Evolutionary conservation across 2,329 filamentous ascomycete genomes (phyloP).

Genomic region (Coniochaeta pulveracea): DNA sequence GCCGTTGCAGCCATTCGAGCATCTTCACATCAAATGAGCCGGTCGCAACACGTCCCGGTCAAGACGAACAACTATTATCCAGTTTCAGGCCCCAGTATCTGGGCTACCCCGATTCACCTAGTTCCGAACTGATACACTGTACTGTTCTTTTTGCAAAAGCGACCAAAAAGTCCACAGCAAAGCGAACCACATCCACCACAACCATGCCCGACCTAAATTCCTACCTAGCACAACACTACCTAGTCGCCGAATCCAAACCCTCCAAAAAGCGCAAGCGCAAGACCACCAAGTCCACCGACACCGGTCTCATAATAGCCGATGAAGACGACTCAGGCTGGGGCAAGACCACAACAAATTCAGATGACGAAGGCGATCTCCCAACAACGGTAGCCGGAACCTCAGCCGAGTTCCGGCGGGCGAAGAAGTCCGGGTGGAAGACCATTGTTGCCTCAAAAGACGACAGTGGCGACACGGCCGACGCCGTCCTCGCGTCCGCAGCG

Average conservation of each 20-base stretch:
- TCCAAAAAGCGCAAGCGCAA: conserved; percentile 56
- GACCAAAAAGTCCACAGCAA: too few species aligned
- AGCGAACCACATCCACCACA: neutral
- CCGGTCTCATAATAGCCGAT: conserved; percentile 52
- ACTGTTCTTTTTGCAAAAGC: too few species aligned
- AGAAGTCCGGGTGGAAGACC: conserved; percentile 72
- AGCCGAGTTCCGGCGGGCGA: conserved; percentile 60
- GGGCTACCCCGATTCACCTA: too few species aligned
- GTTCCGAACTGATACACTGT: too few species aligned
- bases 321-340: conserved; percentile 48
- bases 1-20: too few species aligned
- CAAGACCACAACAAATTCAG: conserved; percentile 27
- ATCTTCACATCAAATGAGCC: too few species aligned
- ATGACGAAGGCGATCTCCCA: conserved; percentile 37
- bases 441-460: conserved; percentile 34
- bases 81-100: too few species aligned
- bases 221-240: conserved; percentile 87
- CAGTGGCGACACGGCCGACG: conserved; percentile 51
- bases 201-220: conserved; percentile 56
- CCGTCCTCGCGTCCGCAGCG: conserved; percentile 63
- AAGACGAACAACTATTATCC: too few species aligned
- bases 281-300: conserved; percentile 23
- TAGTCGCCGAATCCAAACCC: conserved; percentile 53
- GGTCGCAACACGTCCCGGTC: too few species aligned
- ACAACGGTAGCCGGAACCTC: conserved; percentile 37